A percentile compares a stretch with the other conserved stretches of the same genome.
phyloP scores from a whole-genome alignment of 208 protist species.

The Angomonas desouzai region DNA sequence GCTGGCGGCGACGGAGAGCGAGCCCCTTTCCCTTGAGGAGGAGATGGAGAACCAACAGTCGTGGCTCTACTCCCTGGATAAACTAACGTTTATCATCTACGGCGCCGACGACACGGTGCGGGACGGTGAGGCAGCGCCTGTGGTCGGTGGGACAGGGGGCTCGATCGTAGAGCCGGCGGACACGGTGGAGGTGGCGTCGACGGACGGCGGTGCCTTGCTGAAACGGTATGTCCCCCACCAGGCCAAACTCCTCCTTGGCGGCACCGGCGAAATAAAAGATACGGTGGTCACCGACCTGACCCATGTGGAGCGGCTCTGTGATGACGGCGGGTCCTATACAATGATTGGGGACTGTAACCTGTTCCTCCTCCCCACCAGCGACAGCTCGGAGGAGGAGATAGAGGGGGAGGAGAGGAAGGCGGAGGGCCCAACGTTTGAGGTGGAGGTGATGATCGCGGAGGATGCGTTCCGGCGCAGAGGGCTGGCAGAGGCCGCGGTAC shows the following conservation, averaged over 20 bases:
- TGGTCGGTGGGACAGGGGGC: background rate
- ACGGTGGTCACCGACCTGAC: background rate
- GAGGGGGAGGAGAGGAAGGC: background rate
- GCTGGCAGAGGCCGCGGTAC: conserved; percentile 65
- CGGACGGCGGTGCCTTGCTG: background rate
- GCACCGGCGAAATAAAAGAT: background rate
- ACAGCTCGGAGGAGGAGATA: conserved; percentile 19
- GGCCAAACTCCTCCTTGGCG: background rate
- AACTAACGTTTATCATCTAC: conserved; percentile 90
- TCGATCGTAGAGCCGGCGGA: background rate
- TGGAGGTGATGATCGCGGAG: conserved; percentile 91
- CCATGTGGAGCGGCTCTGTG: background rate
- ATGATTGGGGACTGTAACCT: conserved; percentile 92
- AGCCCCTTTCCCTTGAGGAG: conserved; percentile 81
- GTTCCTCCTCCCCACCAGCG: conserved; percentile 51
- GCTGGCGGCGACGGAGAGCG: conserved; percentile 72
- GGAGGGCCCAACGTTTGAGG: conserved; percentile 55
- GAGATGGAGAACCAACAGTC: conserved; percentile 85
- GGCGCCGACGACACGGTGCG: conserved; percentile 20
- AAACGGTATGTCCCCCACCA: background rate
- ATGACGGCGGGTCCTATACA: conserved; percentile 15
- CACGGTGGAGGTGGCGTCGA: background rate
- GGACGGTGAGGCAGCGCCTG: background rate
- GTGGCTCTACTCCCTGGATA: conserved; percentile 76
- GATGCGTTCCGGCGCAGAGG: conserved; percentile 51